These are phyloP conservation scores for Abeoforma whisleri DNA, from an alignment of 78 protist species.

Conservation along the genomic window DNA sequence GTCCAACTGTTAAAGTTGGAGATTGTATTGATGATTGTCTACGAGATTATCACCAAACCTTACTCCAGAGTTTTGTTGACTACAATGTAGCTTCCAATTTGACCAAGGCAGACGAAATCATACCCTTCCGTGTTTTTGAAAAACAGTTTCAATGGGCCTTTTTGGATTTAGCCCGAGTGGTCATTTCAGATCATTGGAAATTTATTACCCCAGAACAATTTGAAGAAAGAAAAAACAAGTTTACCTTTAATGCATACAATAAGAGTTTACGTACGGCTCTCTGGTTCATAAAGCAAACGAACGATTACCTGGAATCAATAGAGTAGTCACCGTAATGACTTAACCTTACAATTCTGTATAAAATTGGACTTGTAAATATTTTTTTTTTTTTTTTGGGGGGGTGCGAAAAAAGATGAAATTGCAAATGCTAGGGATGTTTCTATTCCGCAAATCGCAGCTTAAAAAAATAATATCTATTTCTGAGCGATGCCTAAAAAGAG, in stretches of 20 bases:
- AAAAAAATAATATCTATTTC: too few relatives aligned
- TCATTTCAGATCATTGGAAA: constrained; percentile 27
- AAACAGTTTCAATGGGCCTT: constrained; percentile 28
- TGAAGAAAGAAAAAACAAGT: constrained; percentile 1
- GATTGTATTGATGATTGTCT: background rate
- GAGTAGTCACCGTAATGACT: too few relatives aligned
- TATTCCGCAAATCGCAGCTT: too few relatives aligned
- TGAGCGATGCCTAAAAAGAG: too few relatives aligned
- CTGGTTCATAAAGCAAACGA: constrained; percentile 5
- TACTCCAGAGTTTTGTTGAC: background rate
- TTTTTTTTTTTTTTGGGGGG: too few relatives aligned
- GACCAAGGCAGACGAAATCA: background rate
- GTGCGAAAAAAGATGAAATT: too few relatives aligned
- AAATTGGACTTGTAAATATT: too few relatives aligned
- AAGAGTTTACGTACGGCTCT: background rate
- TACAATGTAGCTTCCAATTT: background rate
- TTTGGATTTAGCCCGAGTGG: constrained; percentile 27
- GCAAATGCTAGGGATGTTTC: too few relatives aligned
- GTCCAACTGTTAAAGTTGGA: too few relatives aligned
- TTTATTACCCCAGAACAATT: background rate
- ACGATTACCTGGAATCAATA: background rate
- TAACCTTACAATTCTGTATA: too few relatives aligned
- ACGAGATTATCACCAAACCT: background rate
- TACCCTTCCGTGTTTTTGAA: background rate
- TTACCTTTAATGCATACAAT: constrained; percentile 27